Conservation (phyloP, 495 filamentous ascomycete genomes). For the Lindgomyces ingoldianus region DNA sequence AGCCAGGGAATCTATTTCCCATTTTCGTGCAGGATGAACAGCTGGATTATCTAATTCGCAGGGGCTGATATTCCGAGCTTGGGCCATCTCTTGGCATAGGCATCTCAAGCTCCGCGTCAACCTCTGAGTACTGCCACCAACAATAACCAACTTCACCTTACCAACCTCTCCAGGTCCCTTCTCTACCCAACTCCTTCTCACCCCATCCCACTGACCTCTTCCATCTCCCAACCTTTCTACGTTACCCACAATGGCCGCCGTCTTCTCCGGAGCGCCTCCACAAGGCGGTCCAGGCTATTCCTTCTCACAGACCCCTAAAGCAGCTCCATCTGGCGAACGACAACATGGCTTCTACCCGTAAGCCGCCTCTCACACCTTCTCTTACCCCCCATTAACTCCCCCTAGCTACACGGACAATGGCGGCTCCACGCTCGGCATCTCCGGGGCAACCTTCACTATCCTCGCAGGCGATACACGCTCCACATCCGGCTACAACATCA, state of each 20-base stretch:
- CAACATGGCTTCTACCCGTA: constrained; percentile 96
- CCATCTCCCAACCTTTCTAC: neutral
- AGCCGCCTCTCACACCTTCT: constrained; percentile 39
- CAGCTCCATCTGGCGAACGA: constrained; percentile 48
- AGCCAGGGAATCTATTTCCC: too few relatives aligned
- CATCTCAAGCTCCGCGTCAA: constrained; percentile 21
- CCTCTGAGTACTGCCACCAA: neutral
- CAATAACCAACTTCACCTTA: neutral
- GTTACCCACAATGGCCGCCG: constrained; percentile 41
- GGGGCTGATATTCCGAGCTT: neutral
- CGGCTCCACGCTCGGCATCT: constrained; percentile 92
- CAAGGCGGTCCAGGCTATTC: constrained; percentile 56
- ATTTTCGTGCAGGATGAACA: too few relatives aligned
- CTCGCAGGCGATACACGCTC: constrained; percentile 94
- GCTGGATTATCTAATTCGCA: too few relatives aligned
- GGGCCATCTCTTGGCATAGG: constrained; percentile 12
- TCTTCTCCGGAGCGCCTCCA: constrained; percentile 41
- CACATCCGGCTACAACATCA: constrained; percentile 97
- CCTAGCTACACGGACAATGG: constrained; percentile 96
- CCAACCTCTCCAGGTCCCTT: neutral
- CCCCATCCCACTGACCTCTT: neutral
- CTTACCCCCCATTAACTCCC: constrained; percentile 28
- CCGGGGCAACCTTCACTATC: constrained; percentile 89
- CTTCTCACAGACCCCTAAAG: constrained; percentile 54
- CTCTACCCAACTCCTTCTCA: neutral